Evolutionary conservation across 2,329 filamentous ascomycete genomes (phyloP).

Genomic region (Stagonosporopsis cucurbitacearum): DNA sequence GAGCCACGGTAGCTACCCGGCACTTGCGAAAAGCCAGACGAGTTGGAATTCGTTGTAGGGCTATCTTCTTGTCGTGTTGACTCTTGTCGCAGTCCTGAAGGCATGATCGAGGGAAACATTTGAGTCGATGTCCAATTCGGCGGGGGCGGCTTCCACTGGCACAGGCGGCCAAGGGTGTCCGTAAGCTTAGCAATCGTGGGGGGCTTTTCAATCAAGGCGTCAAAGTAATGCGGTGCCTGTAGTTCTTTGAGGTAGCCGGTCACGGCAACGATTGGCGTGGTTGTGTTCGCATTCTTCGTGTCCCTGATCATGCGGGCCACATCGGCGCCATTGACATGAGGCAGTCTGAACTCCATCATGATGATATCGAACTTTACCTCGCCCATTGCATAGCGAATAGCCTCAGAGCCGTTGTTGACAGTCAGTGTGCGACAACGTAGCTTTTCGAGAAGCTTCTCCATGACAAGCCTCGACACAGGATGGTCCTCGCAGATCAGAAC

Average conservation of each 20-base stretch:
- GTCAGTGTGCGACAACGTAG: conserved; percentile 92
- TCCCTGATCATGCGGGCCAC: conserved; percentile 97
- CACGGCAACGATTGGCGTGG: conserved; percentile 94
- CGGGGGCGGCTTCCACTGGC: conserved; percentile 88
- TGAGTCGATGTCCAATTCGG: conserved; percentile 59
- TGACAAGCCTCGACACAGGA: conserved; percentile 95
- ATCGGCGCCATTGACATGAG: conserved; percentile 92
- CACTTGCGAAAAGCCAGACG: conserved; percentile 74
- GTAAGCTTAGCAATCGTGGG: conserved; percentile 90
- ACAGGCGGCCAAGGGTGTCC: conserved; percentile 85
- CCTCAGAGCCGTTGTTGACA: conserved; percentile 87
- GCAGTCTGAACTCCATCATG: conserved; percentile 95
- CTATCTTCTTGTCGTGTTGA: conserved; percentile 75
- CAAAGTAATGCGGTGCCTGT: conserved; percentile 93
- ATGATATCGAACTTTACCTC: conserved; percentile 99
- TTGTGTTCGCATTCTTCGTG: conserved; percentile 91
- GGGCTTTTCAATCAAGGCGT: conserved; percentile 94
- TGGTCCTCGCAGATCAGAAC: conserved; percentile 98
- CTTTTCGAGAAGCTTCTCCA: conserved; percentile 97
- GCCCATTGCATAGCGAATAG: conserved; percentile 90
- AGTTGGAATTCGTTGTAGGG: conserved; percentile 70
- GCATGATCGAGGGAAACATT: conserved; percentile 55
- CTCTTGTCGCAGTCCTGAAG: conserved; percentile 69
- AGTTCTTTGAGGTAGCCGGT: conserved; percentile 98
- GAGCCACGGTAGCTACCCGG: conserved; percentile 78